Evolutionary conservation across 1,284 basidiomycete species (phyloP).

Genomic region (Naganishia albida): DNA sequence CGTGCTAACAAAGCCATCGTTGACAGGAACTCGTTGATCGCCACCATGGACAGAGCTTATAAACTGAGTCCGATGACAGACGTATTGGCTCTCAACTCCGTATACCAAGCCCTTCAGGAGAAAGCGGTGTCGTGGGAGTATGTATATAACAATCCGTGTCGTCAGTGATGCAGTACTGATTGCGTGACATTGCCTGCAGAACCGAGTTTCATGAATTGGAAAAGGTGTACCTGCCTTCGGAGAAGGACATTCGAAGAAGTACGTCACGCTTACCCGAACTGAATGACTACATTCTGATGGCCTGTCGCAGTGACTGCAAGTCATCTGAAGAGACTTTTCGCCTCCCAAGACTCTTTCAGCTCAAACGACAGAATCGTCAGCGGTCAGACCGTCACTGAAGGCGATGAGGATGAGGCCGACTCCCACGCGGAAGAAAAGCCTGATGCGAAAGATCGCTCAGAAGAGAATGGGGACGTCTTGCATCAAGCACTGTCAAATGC

Average conservation of each 20-base stretch:
- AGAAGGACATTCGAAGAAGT: slow-evolving; percentile 53
- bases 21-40: slow-evolving; percentile 73
- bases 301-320: slow-evolving; percentile 47
- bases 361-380: slow-evolving; percentile 49
- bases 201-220: slow-evolving; percentile 60
- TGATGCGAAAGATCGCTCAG: slow-evolving; percentile 26
- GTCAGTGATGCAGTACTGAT: background rate
- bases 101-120: slow-evolving; percentile 84
- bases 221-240: slow-evolving; percentile 54
- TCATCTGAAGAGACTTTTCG: slow-evolving; percentile 58
- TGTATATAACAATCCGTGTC: slow-evolving; percentile 38
- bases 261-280: slow-evolving; percentile 18
- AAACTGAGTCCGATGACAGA: slow-evolving; percentile 76
- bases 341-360: slow-evolving; percentile 55
- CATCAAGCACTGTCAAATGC: slow-evolving; percentile 8
- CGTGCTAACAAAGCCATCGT: slow-evolving; percentile 71
- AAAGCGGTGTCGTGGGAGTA: slow-evolving; percentile 91
- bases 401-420: slow-evolving; percentile 59
- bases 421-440: slow-evolving; percentile 30
- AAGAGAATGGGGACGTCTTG: slow-evolving; percentile 28
- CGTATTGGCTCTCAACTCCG: slow-evolving; percentile 83
- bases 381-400: slow-evolving; percentile 56
- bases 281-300: background rate
- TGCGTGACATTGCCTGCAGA: slow-evolving; percentile 34
- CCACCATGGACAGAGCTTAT: slow-evolving; percentile 77